phyloP scores from a whole-genome alignment of 1,139 yeast genomes.

The Trichomonascaceae sp. region DNA sequence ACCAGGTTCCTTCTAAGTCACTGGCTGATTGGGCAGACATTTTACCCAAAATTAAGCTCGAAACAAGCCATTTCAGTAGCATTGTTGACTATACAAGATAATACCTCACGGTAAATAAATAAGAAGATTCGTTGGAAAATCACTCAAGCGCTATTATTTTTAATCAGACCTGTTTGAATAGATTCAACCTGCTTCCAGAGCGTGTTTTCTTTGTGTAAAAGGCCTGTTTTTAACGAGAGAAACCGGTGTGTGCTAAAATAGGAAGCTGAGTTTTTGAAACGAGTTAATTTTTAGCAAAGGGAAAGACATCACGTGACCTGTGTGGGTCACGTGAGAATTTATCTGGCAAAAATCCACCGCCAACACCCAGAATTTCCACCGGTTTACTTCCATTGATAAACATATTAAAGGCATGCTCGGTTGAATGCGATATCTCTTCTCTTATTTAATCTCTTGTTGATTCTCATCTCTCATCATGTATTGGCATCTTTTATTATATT shows the following conservation, averaged over 20 bases:
- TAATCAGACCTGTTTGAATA: not conserved
- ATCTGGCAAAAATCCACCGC: too few species aligned
- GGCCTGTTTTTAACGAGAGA: not conserved
- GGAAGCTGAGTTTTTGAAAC: not conserved
- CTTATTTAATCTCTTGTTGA: not conserved
- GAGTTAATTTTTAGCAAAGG: not conserved
- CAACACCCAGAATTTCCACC: not conserved
- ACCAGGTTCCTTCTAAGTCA: constrained; percentile 74
- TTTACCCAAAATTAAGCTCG: not conserved
- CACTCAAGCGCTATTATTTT: not conserved
- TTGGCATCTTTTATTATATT: not conserved
- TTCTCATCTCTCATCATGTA: not conserved
- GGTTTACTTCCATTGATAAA: not conserved
- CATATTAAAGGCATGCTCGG: not conserved
- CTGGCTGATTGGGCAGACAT: constrained; percentile 1
- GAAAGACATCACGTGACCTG: not conserved
- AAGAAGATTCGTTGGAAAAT: not conserved
- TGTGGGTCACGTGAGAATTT: too few species aligned
- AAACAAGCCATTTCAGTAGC: not conserved
- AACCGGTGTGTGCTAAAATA: not conserved
- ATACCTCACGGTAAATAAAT: not conserved
- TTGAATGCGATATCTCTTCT: not conserved
- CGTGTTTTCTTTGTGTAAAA: not conserved
- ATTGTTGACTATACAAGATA: not conserved
- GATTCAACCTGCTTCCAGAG: not conserved